Base-by-base conservation (phyloP, 345 rosid genomes). In the Sonneratia alba region DNA sequence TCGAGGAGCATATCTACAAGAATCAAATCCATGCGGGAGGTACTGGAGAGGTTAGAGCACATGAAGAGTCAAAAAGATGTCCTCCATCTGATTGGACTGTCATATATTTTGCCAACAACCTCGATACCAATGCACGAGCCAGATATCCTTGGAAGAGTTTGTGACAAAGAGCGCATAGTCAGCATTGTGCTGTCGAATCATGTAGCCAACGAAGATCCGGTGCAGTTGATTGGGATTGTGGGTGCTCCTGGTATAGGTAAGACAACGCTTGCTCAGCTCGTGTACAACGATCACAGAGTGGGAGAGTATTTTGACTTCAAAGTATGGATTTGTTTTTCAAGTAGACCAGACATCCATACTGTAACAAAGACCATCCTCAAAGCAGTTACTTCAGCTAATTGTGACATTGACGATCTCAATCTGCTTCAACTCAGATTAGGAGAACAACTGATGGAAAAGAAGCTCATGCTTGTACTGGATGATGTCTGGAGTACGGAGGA, bases 401-500 rank as follows among this genome's bases (percentile, higher is more conserved):
- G 49, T 74, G 77, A 73, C 42, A n/a, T 43, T 19, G 32, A 59
- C 13, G 67, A 68, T 61, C 45, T 80, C 9, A 67, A 78, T 68
- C 47, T 57, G 70, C 76, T 80, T 69, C 82, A 80, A 72, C 42
- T 72, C 37, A 37, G 72, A 63, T 40, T 83, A 48, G 70, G 73
- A 38, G 62, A 64, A 65, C 22, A 61, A 32, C 34, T 83, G 42
- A 53, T 8, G 0, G 82, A 73, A 7, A 42, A 4, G 72, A 83
- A 22, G 38, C 81, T 74, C 73, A 65, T 78, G 36, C 61, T 83
- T 40, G 73, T 80, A 59, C 19, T 80, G 21, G 82, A 83, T 43
- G 86, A 78, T 74, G 73, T 80, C 32, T 70, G 77, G 64, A 21
- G 64, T 75, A 43, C n/a, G 1, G 38, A 66, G 66, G 70, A 47